Percentiles rank a stretch among this genome's conserved stretches.
Evolutionary conservation across 768 basidiomycete species (phyloP).

Genomic region (Gautieria morchelliformis): DNA sequence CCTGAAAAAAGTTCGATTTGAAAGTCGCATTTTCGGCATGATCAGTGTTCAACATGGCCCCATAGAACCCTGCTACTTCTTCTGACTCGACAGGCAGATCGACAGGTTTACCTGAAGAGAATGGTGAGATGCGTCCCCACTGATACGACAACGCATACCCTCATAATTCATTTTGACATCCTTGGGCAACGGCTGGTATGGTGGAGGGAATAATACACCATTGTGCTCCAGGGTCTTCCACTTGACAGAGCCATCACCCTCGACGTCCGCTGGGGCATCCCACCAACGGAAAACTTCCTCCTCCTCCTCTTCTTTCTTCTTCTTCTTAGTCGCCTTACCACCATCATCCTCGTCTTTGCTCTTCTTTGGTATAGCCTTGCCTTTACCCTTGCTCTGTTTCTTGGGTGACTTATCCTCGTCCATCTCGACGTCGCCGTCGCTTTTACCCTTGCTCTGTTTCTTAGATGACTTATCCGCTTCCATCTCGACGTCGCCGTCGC

Average conservation of each 20-base stretch:
- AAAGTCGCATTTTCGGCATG: constrained; percentile 84
- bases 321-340: constrained; percentile 37
- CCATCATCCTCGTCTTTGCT: constrained; percentile 35
- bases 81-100: constrained; percentile 79
- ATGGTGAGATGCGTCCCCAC: constrained; percentile 8
- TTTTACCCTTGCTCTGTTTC: constrained; percentile 29
- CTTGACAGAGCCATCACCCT: constrained; percentile 71
- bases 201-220: constrained; percentile 92
- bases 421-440: constrained; percentile 22
- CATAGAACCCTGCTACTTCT: constrained; percentile 97
- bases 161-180: constrained; percentile 92
- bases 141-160: constrained; percentile 39
- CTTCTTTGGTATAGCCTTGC: constrained; percentile 42
- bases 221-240: constrained; percentile 95
- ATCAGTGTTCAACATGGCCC: constrained; percentile 82
- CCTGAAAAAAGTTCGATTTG: constrained; percentile 92
- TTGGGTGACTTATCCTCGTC: constrained; percentile 23
- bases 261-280: constrained; percentile 38
- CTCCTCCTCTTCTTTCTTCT: constrained; percentile 56
- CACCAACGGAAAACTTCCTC: constrained; percentile 81
- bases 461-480: constrained; percentile 23
- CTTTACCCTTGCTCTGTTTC: constrained; percentile 29
- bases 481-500: constrained; percentile 3
- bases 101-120: constrained; percentile 50
- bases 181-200: constrained; percentile 78